These are phyloP conservation scores for Phytopythium aichiense DNA, from an alignment of 352 stramenopile genomes.

Conservation along the genomic window DNA sequence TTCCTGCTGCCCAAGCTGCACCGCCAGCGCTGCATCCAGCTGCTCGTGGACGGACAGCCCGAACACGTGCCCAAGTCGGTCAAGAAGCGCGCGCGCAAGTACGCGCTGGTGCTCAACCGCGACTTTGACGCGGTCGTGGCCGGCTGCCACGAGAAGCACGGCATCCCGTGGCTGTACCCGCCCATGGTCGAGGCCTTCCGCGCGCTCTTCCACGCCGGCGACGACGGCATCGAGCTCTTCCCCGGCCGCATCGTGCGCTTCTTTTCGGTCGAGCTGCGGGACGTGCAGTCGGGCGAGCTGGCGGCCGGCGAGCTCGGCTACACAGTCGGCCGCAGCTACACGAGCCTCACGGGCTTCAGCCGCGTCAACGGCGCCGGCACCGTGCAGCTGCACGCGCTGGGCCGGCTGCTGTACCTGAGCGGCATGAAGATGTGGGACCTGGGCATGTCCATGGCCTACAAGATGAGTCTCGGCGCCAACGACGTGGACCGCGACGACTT, in stretches of 20 bases:
- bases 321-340: conserved; percentile 91
- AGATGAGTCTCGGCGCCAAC: conserved; percentile 70
- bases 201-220: conserved; percentile 49
- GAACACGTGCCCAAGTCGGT: conserved; percentile 88
- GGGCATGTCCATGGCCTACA: conserved; percentile 89
- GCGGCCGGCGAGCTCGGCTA: conserved; percentile 92
- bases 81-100: conserved; percentile 88
- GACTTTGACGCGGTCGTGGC: conserved; percentile 86
- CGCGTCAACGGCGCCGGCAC: conserved; percentile 70
- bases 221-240: conserved; percentile 61
- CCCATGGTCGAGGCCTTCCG: conserved; percentile 85
- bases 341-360: conserved; percentile 82
- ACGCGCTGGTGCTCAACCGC: conserved; percentile 84
- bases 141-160: conserved; percentile 91
- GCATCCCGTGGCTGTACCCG: conserved; percentile 91
- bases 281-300: conserved; percentile 68
- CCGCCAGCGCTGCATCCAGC: conserved; percentile 84
- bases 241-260: conserved; percentile 64
- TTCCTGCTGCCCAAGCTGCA: conserved; percentile 90
- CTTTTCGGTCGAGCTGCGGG: conserved; percentile 90
- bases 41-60: conserved; percentile 27
- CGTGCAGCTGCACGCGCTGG: conserved; percentile 80
- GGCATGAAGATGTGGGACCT: conserved; percentile 86
- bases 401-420: conserved; percentile 61
- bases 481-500: conserved; percentile 74